A percentile compares a stretch with the other conserved stretches of the same genome.
Conservation (phyloP, 23 red algal species). For the Chondrus crispus region DNA sequence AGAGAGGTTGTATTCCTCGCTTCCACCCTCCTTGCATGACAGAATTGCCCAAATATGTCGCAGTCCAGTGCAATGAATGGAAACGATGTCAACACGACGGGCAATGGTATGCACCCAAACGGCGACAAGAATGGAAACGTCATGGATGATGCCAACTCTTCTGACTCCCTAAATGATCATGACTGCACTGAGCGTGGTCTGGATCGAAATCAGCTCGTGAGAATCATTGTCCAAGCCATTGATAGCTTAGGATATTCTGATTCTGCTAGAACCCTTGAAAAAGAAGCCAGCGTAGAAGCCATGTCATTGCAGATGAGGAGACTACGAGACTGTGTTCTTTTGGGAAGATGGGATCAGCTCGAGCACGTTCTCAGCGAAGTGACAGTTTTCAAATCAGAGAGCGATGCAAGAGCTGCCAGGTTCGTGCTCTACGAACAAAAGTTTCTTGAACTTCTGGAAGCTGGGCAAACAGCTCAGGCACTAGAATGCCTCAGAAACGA, state of each 20-base stretch:
- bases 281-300: slow-evolving; percentile 61
- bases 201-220: slow-evolving; percentile 59
- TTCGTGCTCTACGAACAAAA: slow-evolving; percentile 65
- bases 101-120: slow-evolving; percentile 31
- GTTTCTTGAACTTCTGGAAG: slow-evolving; percentile 78
- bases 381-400: slow-evolving; percentile 60
- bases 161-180: slow-evolving; percentile 17
- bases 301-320: slow-evolving; percentile 38
- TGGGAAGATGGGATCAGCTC: slow-evolving; percentile 61
- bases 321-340: slow-evolving; percentile 57
- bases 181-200: slow-evolving; percentile 48
- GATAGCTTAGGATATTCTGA: slow-evolving; percentile 58
- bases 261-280: slow-evolving; percentile 63
- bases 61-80: slow-evolving; percentile 25
- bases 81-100: not conserved
- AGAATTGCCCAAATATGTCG: too few species aligned
- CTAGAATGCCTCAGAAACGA: slow-evolving; percentile 62
- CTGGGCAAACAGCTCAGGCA: slow-evolving; percentile 47
- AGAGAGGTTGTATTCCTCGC: too few species aligned
- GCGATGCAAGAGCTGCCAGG: slow-evolving; percentile 52
- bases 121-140: not conserved
- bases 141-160: slow-evolving; percentile 23
- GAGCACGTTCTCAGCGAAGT: slow-evolving; percentile 30
- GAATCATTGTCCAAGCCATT: slow-evolving; percentile 77
- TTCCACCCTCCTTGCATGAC: too few species aligned